Conservation (phyloP, 495 filamentous ascomycete genomes). For the Lophiostoma macrostomum region DNA sequence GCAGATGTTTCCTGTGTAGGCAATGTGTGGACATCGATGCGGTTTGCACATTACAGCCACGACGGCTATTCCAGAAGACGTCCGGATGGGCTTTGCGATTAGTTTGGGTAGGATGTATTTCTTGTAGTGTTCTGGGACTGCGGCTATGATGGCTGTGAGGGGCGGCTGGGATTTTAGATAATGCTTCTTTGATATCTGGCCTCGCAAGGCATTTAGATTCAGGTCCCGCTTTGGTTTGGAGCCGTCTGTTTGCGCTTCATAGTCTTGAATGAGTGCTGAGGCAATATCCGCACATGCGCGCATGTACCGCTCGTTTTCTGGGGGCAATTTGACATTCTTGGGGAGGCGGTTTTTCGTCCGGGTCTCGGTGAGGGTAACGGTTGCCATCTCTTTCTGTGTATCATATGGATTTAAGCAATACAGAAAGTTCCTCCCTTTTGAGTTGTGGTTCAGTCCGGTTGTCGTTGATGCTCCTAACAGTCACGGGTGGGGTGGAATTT, state of each 20-base stretch:
- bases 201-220: slow-evolving; percentile 86
- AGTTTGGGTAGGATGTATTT: slow-evolving; percentile 96
- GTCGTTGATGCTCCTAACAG: slow-evolving; percentile 1
- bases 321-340: slow-evolving; percentile 72
- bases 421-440: neutral
- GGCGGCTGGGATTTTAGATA: slow-evolving; percentile 79
- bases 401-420: neutral
- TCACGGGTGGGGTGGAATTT: slow-evolving; percentile 10
- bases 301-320: slow-evolving; percentile 91
- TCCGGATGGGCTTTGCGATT: slow-evolving; percentile 95
- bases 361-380: slow-evolving; percentile 55
- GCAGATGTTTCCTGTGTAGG: slow-evolving; percentile 97
- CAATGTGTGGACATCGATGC: slow-evolving; percentile 94
- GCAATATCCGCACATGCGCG: slow-evolving; percentile 94
- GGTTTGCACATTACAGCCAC: slow-evolving; percentile 99
- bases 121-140: slow-evolving; percentile 97
- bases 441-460: neutral
- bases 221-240: slow-evolving; percentile 74
- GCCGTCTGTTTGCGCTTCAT: slow-evolving; percentile 72
- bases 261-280: slow-evolving; percentile 85
- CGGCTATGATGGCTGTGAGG: slow-evolving; percentile 93
- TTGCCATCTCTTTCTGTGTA: slow-evolving; percentile 52
- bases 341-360: slow-evolving; percentile 51
- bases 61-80: slow-evolving; percentile 96
- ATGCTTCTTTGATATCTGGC: slow-evolving; percentile 90